phyloP scores from a whole-genome alignment of 306 rosid genomes.

The Astragalus membranaceus region DNA sequence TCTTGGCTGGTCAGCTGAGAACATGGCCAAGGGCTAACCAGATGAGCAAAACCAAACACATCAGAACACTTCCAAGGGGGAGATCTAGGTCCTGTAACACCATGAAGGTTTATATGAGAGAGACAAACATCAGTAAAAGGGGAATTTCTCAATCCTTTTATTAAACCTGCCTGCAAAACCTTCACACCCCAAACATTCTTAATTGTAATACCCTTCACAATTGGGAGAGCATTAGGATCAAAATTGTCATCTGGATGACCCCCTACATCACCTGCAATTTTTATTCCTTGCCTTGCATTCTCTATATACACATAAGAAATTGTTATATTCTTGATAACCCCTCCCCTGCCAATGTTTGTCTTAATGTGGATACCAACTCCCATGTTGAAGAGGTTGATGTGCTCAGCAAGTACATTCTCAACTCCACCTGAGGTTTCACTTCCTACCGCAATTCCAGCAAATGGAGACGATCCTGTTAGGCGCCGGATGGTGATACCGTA shows the following conservation, averaged over 20 bases:
- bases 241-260: conserved; percentile 72
- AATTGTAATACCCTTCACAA: conserved; percentile 61
- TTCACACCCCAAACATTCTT: conserved; percentile 69
- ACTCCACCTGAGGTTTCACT: conserved; percentile 99
- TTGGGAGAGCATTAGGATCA: conserved; percentile 70
- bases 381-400: conserved; percentile 64
- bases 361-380: conserved; percentile 86
- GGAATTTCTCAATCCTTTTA: conserved; percentile 52
- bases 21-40: conserved; percentile 79
- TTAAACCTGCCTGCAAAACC: conserved; percentile 72
- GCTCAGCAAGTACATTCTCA: conserved; percentile 67
- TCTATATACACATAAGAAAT: conserved; percentile 57
- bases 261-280: conserved; percentile 79
- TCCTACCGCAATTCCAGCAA: conserved; percentile 74
- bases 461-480: conserved; percentile 70
- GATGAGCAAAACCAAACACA: conserved; percentile 51
- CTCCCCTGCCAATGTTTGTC: conserved; percentile 86
- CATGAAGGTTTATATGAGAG: conserved; percentile 56
- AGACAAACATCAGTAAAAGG: conserved; percentile 83
- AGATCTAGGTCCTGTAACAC: conserved; percentile 26
- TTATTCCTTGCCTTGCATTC: conserved; percentile 59
- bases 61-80: conserved; percentile 84
- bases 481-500: conserved; percentile 67
- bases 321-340: conserved; percentile 59
- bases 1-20: conserved; percentile 35